These are phyloP conservation scores for Boletus chippewaensis DNA, from an alignment of 1,284 basidiomycete species.

Conservation along the genomic window DNA sequence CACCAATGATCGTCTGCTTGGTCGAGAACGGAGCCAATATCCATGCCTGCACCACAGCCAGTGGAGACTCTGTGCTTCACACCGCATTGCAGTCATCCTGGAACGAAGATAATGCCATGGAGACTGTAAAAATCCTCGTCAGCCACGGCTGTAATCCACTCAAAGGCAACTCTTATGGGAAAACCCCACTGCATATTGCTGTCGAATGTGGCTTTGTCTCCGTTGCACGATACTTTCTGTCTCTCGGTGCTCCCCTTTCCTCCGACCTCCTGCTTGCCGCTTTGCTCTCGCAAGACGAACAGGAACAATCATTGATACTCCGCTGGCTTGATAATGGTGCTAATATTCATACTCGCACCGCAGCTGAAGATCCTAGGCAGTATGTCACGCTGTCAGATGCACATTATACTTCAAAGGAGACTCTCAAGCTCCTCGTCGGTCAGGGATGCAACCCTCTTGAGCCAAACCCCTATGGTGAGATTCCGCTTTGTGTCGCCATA, in stretches of 20 bases:
- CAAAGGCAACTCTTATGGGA: not conserved
- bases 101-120: too few relatives aligned
- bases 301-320: too few relatives aligned
- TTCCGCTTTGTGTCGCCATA: not conserved
- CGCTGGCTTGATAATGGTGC: too few relatives aligned
- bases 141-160: not conserved
- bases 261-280: not conserved
- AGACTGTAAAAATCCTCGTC: too few relatives aligned
- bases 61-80: not conserved
- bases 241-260: not conserved
- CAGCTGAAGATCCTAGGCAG: too few relatives aligned
- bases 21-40: too few relatives aligned
- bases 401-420: not conserved
- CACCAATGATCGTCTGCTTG: too few relatives aligned
- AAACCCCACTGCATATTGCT: not conserved
- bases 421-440: not conserved
- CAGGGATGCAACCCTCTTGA: not conserved
- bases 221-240: not conserved
- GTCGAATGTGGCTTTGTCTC: not conserved
- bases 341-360: too few relatives aligned
- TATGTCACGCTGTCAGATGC: too few relatives aligned
- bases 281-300: not conserved
- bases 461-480: not conserved
- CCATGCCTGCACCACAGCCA: too few relatives aligned
- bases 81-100: not conserved